phyloP scores from a whole-genome alignment of 345 rosid species.

The Melastoma malabathricum region DNA sequence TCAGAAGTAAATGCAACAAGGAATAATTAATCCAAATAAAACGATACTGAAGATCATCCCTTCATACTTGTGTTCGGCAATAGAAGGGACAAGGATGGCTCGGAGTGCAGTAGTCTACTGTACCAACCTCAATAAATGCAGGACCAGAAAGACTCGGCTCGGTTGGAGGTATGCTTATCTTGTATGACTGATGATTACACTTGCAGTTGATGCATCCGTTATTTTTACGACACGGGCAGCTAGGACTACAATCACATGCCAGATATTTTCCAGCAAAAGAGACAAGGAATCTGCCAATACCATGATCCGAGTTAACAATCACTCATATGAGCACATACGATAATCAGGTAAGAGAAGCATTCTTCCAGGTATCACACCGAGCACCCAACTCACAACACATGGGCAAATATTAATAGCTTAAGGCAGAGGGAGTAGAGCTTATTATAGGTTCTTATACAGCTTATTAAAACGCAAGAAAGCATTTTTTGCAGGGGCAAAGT shows the following conservation, averaged over 20 bases:
- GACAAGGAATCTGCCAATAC: conserved; percentile 59
- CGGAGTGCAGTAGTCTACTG: no score
- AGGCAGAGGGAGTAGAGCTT: no score
- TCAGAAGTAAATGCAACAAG: not conserved
- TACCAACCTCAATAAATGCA: conserved; percentile 77
- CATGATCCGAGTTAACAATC: conserved; percentile 2
- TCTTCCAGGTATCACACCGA: not conserved
- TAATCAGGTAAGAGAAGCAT: not conserved
- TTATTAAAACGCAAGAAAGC: no score
- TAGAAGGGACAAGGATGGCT: no score
- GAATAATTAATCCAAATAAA: no score
- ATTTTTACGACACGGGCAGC: conserved; percentile 24
- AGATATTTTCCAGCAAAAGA: conserved; percentile 88
- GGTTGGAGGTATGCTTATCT: conserved; percentile 33
- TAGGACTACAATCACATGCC: conserved; percentile 36
- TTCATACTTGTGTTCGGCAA: no score
- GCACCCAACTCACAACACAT: no score
- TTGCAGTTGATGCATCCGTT: conserved; percentile 19
- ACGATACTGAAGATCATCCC: no score
- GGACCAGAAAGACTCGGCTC: conserved; percentile 73
- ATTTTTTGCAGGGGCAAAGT: no score
- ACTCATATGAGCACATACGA: not conserved
- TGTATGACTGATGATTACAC: conserved; percentile 49
- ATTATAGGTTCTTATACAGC: no score
- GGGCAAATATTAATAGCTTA: no score